Conservation (phyloP, 2,329 filamentous ascomycete genomes). For the Pleomassaria siparia region DNA sequence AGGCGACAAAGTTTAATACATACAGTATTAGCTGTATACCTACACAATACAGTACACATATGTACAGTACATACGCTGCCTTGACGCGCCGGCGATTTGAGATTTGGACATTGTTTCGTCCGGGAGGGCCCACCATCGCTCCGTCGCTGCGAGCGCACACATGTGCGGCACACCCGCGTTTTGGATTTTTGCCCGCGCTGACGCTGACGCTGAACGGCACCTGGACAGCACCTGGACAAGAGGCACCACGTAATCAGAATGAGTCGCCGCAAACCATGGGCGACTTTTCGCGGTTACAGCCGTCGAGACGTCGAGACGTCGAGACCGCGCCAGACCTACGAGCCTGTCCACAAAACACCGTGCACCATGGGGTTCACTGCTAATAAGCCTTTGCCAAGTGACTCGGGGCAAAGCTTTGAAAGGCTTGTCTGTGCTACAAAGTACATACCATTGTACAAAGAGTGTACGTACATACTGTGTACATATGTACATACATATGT, state of each 20-base stretch:
- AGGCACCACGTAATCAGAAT: not conserved
- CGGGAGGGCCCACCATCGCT: not conserved
- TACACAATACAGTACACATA: too few relatives aligned
- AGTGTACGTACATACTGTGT: too few relatives aligned
- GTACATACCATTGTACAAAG: too few relatives aligned
- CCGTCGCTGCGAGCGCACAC: too few relatives aligned
- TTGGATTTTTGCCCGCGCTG: not conserved
- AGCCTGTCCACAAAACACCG: not conserved
- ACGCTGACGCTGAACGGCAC: not conserved
- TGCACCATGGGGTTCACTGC: too few relatives aligned
- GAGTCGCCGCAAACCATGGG: not conserved
- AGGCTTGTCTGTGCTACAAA: not conserved
- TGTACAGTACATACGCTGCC: too few relatives aligned
- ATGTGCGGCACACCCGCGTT: not conserved
- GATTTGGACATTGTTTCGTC: not conserved
- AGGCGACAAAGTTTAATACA: not conserved
- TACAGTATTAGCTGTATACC: too few relatives aligned
- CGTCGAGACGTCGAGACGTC: not conserved
- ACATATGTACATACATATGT: too few relatives aligned
- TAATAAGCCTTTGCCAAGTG: not conserved
- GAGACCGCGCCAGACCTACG: not conserved
- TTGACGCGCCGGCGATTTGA: not conserved
- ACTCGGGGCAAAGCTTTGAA: too few relatives aligned
- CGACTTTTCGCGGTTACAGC: not conserved
- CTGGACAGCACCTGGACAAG: not conserved